Conservation (phyloP, 169 alveolate species). For the Condylostoma magnum region DNA sequence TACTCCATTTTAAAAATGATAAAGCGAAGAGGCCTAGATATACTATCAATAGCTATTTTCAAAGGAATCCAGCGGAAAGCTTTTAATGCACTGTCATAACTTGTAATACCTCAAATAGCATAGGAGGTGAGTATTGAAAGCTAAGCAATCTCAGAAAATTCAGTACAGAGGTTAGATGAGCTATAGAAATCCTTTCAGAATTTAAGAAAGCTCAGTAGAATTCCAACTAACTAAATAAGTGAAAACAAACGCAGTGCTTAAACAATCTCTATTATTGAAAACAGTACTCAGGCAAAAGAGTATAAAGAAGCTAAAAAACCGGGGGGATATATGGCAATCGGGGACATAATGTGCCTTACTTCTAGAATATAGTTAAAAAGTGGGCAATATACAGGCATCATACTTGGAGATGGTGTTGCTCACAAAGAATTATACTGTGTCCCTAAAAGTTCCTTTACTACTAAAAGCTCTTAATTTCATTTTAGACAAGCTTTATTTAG, state of each 20-base stretch:
- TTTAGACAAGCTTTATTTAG: slow-evolving; percentile 1
- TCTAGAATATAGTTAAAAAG: background rate
- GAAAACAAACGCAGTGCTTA: background rate
- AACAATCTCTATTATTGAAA: background rate
- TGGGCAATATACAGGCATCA: background rate
- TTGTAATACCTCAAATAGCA: too few relatives aligned
- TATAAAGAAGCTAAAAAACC: background rate
- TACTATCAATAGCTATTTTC: background rate
- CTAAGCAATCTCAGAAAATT: background rate
- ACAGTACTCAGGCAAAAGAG: background rate
- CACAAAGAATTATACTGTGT: slow-evolving; percentile 7
- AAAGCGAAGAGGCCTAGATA: background rate
- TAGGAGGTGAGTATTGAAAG: background rate
- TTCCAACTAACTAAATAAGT: background rate
- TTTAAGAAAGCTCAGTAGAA: background rate
- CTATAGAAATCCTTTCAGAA: background rate
- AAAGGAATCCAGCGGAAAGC: background rate
- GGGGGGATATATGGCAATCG: background rate
- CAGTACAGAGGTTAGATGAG: background rate
- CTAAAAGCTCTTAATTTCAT: background rate
- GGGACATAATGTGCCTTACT: background rate
- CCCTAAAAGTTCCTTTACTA: background rate
- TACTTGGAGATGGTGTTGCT: slow-evolving; percentile 22
- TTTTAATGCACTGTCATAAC: background rate
- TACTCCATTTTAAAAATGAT: too few relatives aligned